Evolutionary conservation across 2,329 filamentous ascomycete genomes (phyloP).

Genomic region (Fusarium verrucosum): DNA sequence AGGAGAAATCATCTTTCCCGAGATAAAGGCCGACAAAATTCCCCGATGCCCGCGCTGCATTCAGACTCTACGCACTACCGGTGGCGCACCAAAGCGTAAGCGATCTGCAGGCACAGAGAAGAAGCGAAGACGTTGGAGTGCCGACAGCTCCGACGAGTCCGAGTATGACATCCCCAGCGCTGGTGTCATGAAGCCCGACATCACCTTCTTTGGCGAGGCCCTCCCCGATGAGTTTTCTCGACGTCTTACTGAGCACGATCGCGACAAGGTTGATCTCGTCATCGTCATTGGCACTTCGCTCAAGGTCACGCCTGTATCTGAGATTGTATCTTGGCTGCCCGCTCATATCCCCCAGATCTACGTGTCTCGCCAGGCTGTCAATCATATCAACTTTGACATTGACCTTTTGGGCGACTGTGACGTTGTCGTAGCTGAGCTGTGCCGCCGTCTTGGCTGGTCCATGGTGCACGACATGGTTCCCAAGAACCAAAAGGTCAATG

Average conservation of each 20-base stretch:
- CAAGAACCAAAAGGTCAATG: slow-evolving; percentile 67
- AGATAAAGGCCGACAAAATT: slow-evolving; percentile 79
- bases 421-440: slow-evolving; percentile 86
- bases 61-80: slow-evolving; percentile 55
- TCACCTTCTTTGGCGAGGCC: slow-evolving; percentile 95
- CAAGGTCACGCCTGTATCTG: slow-evolving; percentile 93
- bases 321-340: slow-evolving; percentile 84
- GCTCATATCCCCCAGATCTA: slow-evolving; percentile 88
- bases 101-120: slow-evolving; percentile 54
- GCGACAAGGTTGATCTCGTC: slow-evolving; percentile 83
- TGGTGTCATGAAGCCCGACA: slow-evolving; percentile 95
- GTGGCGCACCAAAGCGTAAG: slow-evolving; percentile 51
- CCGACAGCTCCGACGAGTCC: slow-evolving; percentile 56
- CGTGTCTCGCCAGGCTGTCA: slow-evolving; percentile 84
- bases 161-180: slow-evolving; percentile 68
- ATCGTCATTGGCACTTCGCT: slow-evolving; percentile 96
- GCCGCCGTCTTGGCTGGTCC: slow-evolving; percentile 81
- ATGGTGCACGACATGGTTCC: slow-evolving; percentile 85
- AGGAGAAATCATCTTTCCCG: slow-evolving; percentile 80
- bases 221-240: slow-evolving; percentile 85
- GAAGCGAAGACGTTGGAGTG: slow-evolving; percentile 52
- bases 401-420: slow-evolving; percentile 97
- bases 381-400: slow-evolving; percentile 94
- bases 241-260: slow-evolving; percentile 83
- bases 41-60: slow-evolving; percentile 81